Conservation (phyloP, 208 protist species). For the Trypanosoma scelopori region DNA sequence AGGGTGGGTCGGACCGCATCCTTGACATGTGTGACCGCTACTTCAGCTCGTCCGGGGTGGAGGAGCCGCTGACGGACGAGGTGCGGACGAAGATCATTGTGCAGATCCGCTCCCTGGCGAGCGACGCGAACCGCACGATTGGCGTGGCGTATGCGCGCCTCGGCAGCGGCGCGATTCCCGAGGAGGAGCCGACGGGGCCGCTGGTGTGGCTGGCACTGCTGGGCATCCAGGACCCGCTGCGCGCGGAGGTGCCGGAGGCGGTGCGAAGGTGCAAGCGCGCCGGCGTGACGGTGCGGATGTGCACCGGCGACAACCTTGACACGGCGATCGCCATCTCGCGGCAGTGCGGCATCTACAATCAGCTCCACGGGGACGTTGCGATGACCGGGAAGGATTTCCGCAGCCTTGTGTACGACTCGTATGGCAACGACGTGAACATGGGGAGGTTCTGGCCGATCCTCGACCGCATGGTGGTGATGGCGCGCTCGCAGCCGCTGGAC, state of each 20-base stretch:
- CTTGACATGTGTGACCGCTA: constrained; percentile 73
- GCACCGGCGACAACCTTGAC: constrained; percentile 94
- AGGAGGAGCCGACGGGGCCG: constrained; percentile 61
- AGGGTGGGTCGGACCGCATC: constrained; percentile 93
- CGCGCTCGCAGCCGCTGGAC: constrained; percentile 82
- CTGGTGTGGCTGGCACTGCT: constrained; percentile 94
- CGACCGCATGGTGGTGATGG: constrained; percentile 86
- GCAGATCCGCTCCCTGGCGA: constrained; percentile 51
- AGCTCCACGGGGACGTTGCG: constrained; percentile 58
- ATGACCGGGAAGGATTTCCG: constrained; percentile 93
- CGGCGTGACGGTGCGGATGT: constrained; percentile 96
- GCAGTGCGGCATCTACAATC: constrained; percentile 91
- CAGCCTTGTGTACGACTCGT: constrained; percentile 68
- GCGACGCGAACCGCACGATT: constrained; percentile 82
- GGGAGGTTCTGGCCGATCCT: constrained; percentile 71
- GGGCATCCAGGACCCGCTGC: constrained; percentile 94
- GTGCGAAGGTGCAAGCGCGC: constrained; percentile 91
- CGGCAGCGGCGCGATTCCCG: constrained; percentile 33
- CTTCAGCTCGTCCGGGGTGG: constrained; percentile 50
- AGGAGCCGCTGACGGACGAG: constrained; percentile 42
- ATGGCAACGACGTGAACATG: constrained; percentile 73
- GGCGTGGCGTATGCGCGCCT: constrained; percentile 67
- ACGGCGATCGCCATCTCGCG: constrained; percentile 94
- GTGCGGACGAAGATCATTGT: constrained; percentile 37
- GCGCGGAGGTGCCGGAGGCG: constrained; percentile 91